Conservation (phyloP, 305 asterid genomes). For the Galium porrigens region DNA sequence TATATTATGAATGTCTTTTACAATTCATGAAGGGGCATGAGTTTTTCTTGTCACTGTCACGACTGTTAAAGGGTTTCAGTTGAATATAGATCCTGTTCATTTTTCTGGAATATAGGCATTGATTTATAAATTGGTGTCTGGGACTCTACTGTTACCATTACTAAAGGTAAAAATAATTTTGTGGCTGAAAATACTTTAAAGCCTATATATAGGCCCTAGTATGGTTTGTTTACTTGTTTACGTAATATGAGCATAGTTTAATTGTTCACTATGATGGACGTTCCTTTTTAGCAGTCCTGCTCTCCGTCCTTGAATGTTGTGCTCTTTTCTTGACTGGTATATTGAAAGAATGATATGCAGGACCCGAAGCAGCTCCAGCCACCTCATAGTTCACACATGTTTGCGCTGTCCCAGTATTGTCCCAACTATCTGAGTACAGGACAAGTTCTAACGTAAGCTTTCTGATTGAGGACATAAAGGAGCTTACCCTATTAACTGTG, state of each 20-base stretch:
- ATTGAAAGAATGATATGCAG: constrained; percentile 32
- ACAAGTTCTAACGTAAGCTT: constrained; percentile 54
- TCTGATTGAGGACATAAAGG: constrained; percentile 8
- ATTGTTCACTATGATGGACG: neutral
- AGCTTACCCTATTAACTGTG: neutral
- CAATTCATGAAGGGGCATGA: neutral
- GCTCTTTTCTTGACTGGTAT: constrained; percentile 7
- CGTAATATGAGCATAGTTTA: neutral
- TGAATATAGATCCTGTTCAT: neutral
- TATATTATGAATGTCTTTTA: neutral
- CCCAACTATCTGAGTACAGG: constrained; percentile 60
- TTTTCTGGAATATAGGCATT: neutral
- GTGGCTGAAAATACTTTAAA: neutral
- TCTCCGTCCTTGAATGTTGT: neutral
- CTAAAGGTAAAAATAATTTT: neutral
- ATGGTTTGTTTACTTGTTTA: neutral
- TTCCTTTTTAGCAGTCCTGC: neutral
- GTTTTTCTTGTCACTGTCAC: neutral
- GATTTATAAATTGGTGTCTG: no score
- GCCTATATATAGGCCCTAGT: neutral
- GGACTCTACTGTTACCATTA: neutral
- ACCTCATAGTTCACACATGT: constrained; percentile 56
- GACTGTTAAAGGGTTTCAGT: neutral
- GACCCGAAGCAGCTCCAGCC: constrained; percentile 61
- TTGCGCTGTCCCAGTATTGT: constrained; percentile 54